Evolutionary conservation across 1,284 basidiomycete genomes (phyloP).

Genomic region (Takashimella koratensis): DNA sequence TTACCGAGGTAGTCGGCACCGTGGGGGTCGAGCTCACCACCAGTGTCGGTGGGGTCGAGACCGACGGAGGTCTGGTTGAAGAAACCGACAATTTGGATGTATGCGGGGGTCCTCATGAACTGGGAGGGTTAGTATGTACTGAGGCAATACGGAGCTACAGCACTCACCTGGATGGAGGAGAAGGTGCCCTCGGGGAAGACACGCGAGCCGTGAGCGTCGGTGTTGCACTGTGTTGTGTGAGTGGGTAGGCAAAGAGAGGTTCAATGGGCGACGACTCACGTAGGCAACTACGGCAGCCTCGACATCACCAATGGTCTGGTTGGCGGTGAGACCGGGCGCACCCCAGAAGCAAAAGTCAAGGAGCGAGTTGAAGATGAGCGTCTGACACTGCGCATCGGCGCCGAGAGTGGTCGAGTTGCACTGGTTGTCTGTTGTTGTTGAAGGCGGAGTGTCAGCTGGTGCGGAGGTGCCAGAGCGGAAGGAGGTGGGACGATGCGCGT

Average conservation of each 20-base stretch:
- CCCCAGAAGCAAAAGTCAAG: slow-evolving; percentile 3
- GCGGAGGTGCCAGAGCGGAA: not conserved
- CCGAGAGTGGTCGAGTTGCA: slow-evolving; percentile 21
- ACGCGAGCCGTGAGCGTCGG: not conserved
- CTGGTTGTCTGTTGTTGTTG: slow-evolving; percentile 12
- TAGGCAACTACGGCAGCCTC: slow-evolving; percentile 1
- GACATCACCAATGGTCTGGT: not conserved
- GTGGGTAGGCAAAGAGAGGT: not conserved
- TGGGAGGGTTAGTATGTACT: not conserved
- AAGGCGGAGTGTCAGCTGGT: not conserved
- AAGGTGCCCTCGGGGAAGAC: slow-evolving; percentile 13
- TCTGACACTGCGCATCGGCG: slow-evolving; percentile 16
- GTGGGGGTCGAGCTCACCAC: slow-evolving; percentile 2
- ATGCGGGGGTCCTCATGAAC: slow-evolving; percentile 2
- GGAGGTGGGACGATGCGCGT: not conserved
- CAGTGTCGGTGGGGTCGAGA: not conserved
- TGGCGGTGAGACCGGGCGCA: not conserved
- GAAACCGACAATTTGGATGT: slow-evolving; percentile 3
- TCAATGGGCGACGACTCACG: not conserved
- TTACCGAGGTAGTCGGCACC: slow-evolving; percentile 2
- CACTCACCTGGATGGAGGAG: slow-evolving; percentile 9
- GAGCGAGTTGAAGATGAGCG: slow-evolving; percentile 8
- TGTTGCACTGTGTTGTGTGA: not conserved
- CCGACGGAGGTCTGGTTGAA: not conserved
- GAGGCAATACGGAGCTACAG: not conserved